A percentile compares a stretch with the other conserved stretches of the same genome.
These are phyloP conservation scores for Parastagonospora avenae DNA, from an alignment of 2,329 filamentous ascomycete species.

Conservation along the genomic window DNA sequence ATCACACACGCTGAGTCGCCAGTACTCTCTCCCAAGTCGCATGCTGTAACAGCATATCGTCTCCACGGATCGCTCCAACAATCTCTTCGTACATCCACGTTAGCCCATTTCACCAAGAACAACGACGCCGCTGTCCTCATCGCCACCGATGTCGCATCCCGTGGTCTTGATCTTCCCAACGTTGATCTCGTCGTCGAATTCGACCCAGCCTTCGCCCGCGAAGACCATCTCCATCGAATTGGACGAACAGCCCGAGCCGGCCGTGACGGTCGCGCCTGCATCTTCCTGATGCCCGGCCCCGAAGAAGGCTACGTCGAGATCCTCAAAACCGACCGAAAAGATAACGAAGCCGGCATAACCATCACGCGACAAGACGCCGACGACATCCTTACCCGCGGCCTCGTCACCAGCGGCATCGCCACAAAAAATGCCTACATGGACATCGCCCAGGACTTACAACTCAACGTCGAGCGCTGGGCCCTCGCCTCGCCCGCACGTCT, in stretches of 20 bases:
- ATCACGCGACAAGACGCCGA: slow-evolving; percentile 67
- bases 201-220: slow-evolving; percentile 89
- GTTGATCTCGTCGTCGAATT: slow-evolving; percentile 96
- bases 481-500: slow-evolving; percentile 70
- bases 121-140: slow-evolving; percentile 80
- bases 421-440: slow-evolving; percentile 65
- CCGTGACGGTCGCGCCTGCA: slow-evolving; percentile 79
- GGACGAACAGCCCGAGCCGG: slow-evolving; percentile 94
- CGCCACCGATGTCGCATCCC: slow-evolving; percentile 93
- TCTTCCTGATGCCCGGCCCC: slow-evolving; percentile 88
- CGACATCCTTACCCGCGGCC: slow-evolving; percentile 70
- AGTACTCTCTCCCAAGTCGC: slow-evolving; percentile 75
- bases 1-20: slow-evolving; percentile 70
- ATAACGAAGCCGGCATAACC: slow-evolving; percentile 61
- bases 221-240: slow-evolving; percentile 93
- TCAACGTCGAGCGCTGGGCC: slow-evolving; percentile 69
- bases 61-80: slow-evolving; percentile 93
- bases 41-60: slow-evolving; percentile 78
- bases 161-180: slow-evolving; percentile 92
- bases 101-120: slow-evolving; percentile 77
- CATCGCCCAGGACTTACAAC: slow-evolving; percentile 69
- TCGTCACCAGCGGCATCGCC: slow-evolving; percentile 48
- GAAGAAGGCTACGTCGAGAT: slow-evolving; percentile 90
- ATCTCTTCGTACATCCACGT: slow-evolving; percentile 81
- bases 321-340: slow-evolving; percentile 72